Percentiles rank a stretch among this genome's conserved stretches.
These are phyloP conservation scores for Phytophthora niederhauseri DNA, from an alignment of 352 stramenopile species.

Conservation along the genomic window DNA sequence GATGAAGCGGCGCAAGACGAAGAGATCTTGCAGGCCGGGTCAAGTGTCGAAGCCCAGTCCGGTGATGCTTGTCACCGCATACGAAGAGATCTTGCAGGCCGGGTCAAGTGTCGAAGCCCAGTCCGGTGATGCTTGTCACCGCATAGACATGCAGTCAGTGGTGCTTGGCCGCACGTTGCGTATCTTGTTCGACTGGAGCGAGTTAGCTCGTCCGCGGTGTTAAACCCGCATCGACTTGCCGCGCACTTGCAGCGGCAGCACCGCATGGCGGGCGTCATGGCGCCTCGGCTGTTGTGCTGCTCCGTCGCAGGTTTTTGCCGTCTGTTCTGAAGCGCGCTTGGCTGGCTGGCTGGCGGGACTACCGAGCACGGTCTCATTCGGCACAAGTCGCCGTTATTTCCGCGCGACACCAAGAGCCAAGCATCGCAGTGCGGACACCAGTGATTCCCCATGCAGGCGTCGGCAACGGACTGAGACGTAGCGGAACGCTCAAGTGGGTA, in stretches of 20 bases:
- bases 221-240: conserved; percentile 17
- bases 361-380: neutral
- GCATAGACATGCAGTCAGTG: conserved; percentile 30
- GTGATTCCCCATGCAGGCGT: neutral
- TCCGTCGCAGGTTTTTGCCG: conserved; percentile 14
- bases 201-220: conserved; percentile 17
- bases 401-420: neutral
- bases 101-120: conserved; percentile 3
- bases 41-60: conserved; percentile 10
- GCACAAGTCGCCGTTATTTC: neutral
- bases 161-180: conserved; percentile 15
- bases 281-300: conserved; percentile 1
- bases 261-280: conserved; percentile 11
- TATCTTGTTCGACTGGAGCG: conserved; percentile 11
- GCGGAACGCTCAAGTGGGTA: conserved; percentile 5
- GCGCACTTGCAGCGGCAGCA: conserved; percentile 15
- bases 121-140: conserved; percentile 15
- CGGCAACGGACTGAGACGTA: neutral
- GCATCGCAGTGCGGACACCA: neutral
- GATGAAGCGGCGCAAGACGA: neutral
- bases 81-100: too few relatives aligned
- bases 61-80: conserved; percentile 19
- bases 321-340: conserved; percentile 6
- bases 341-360: neutral
- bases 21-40: neutral